A percentile compares a stretch with the other conserved stretches of the same genome.
Conservation (phyloP, 306 rosid genomes). For the Quercus aquifolioides region DNA sequence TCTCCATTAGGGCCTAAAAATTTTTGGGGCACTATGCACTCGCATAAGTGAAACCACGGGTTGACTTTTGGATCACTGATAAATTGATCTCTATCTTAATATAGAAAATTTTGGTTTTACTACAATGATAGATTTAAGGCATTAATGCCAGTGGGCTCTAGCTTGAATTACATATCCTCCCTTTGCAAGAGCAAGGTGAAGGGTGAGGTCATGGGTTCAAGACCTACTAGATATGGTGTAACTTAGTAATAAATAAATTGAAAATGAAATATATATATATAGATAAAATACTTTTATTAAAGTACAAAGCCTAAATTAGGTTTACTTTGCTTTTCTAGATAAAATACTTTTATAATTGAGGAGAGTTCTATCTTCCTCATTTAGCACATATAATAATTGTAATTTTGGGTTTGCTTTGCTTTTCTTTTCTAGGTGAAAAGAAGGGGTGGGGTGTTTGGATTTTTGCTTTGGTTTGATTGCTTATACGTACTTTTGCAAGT, state of each 20-base stretch:
- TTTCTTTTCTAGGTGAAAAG: neutral
- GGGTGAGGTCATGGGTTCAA: no score
- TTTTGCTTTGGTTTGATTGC: neutral
- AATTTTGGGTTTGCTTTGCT: neutral
- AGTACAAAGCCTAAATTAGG: no score
- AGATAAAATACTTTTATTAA: no score
- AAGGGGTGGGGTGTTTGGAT: neutral
- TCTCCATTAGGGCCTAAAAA: neutral
- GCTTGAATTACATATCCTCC: no score
- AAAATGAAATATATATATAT: no score
- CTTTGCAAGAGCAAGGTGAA: no score
- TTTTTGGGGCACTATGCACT: neutral
- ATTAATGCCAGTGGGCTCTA: no score
- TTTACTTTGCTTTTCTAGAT: no score
- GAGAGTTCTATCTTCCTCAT: neutral
- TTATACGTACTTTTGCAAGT: neutral
- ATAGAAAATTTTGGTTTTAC: neutral
- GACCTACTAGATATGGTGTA: no score
- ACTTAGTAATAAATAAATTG: no score
- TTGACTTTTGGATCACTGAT: neutral
- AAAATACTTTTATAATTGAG: no score
- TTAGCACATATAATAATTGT: neutral
- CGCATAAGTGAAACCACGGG: neutral
- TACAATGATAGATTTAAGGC: constrained; percentile 3
- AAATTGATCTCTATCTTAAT: neutral